These are phyloP conservation scores for Melastoma candidum DNA, from an alignment of 441 rosid species.

Conservation along the genomic window DNA sequence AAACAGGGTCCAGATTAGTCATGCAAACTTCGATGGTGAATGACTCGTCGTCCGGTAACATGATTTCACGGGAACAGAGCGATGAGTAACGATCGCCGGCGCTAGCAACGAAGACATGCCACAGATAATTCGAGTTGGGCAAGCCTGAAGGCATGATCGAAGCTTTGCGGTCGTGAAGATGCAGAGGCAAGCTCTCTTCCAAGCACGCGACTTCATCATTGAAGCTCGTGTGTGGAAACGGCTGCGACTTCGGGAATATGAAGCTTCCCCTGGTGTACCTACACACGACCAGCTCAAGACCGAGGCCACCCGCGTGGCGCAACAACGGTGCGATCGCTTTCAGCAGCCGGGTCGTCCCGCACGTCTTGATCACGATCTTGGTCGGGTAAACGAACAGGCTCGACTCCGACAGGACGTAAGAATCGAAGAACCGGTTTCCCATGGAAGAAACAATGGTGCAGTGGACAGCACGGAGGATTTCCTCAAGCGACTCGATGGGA, in stretches of 20 bases:
- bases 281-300: slow-evolving; percentile 52
- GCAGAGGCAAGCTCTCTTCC: slow-evolving; percentile 49
- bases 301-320: slow-evolving; percentile 42
- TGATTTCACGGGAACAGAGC: background rate
- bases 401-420: slow-evolving; percentile 92
- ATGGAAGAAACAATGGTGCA: slow-evolving; percentile 91
- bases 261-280: slow-evolving; percentile 88
- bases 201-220: slow-evolving; percentile 59
- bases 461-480: slow-evolving; percentile 60
- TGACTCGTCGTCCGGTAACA: slow-evolving; percentile 8
- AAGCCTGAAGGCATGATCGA: slow-evolving; percentile 63
- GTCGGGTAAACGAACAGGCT: slow-evolving; percentile 90
- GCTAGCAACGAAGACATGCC: slow-evolving; percentile 83
- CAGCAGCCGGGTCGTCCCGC: slow-evolving; percentile 94
- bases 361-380: slow-evolving; percentile 90
- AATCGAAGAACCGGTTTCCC: slow-evolving; percentile 67
- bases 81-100: slow-evolving; percentile 18
- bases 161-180: slow-evolving; percentile 57
- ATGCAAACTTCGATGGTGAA: slow-evolving; percentile 84
- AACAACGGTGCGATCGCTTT: slow-evolving; percentile 77
- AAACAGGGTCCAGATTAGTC: slow-evolving; percentile 76
- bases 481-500: slow-evolving; percentile 56
- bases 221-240: slow-evolving; percentile 84
- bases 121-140: slow-evolving; percentile 35
- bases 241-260: slow-evolving; percentile 80